Evolutionary conservation across 345 rosid genomes (phyloP).

Genomic region (Psidium guajava): DNA sequence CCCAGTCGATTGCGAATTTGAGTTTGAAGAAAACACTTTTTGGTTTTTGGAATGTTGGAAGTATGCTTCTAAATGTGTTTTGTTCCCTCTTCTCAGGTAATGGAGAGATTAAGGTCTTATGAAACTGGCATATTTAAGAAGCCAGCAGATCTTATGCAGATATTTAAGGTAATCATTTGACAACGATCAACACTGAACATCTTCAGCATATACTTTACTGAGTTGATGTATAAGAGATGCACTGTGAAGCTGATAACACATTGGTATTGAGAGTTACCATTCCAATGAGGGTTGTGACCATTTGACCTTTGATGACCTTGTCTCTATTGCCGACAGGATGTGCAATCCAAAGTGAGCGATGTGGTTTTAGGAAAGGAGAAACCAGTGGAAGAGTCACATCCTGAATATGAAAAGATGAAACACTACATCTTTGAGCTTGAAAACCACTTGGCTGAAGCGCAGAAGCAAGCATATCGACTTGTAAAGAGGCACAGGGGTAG

Average conservation of each 20-base stretch:
- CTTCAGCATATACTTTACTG: not conserved
- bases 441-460: slow-evolving; percentile 91
- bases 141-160: slow-evolving; percentile 91
- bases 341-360: slow-evolving; percentile 86
- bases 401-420: slow-evolving; percentile 90
- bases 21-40: not conserved
- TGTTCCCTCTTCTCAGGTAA: slow-evolving; percentile 47
- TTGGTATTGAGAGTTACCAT: not conserved
- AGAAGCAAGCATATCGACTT: slow-evolving; percentile 93
- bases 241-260: not conserved
- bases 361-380: slow-evolving; percentile 96
- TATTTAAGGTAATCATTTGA: slow-evolving; percentile 53
- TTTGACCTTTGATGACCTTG: not conserved
- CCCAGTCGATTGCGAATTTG: not conserved
- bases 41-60: not conserved
- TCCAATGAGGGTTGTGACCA: not conserved
- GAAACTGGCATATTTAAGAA: slow-evolving; percentile 85
- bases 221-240: not conserved
- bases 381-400: slow-evolving; percentile 95
- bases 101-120: slow-evolving; percentile 86
- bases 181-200: not conserved
- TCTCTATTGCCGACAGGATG: slow-evolving; percentile 47
- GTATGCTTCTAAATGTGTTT: not conserved
- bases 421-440: slow-evolving; percentile 90
- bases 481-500: slow-evolving; percentile 96